Evolutionary conservation across 2,329 filamentous ascomycete genomes (phyloP).

Genomic region (Cladosporium sp.): DNA sequence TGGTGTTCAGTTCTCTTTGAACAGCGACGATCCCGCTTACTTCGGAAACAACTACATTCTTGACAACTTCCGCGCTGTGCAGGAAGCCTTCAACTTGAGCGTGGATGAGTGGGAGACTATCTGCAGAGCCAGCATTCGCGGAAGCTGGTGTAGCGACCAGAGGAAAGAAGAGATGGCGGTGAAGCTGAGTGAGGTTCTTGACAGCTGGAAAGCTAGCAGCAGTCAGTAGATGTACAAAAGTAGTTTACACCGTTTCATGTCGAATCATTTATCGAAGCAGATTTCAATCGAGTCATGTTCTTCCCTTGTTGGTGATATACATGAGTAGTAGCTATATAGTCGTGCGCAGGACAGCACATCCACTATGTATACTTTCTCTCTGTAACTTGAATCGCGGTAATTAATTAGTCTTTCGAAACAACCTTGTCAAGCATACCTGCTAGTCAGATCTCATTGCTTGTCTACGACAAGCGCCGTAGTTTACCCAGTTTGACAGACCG

Average conservation of each 20-base stretch:
- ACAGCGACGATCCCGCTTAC: slow-evolving; percentile 73
- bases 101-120: slow-evolving; percentile 68
- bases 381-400: background rate
- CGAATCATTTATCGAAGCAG: background rate
- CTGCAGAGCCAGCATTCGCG: slow-evolving; percentile 61
- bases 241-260: background rate
- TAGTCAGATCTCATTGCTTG: background rate
- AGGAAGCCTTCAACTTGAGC: slow-evolving; percentile 66
- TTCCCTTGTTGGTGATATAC: background rate
- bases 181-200: slow-evolving; percentile 9
- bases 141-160: slow-evolving; percentile 67
- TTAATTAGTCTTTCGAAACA: background rate
- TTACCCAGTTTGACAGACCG: background rate
- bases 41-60: slow-evolving; percentile 71
- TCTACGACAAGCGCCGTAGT: background rate
- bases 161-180: slow-evolving; percentile 62
- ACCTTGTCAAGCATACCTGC: background rate
- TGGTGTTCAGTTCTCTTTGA: slow-evolving; percentile 69
- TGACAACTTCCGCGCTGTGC: slow-evolving; percentile 74
- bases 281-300: background rate
- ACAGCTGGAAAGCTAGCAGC: background rate
- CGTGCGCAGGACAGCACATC: too few species aligned
- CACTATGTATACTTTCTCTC: background rate
- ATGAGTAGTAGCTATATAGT: background rate
- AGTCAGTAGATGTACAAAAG: background rate